These are phyloP conservation scores for Monilinia polystroma DNA, from an alignment of 2,329 filamentous ascomycete species.

Conservation along the genomic window DNA sequence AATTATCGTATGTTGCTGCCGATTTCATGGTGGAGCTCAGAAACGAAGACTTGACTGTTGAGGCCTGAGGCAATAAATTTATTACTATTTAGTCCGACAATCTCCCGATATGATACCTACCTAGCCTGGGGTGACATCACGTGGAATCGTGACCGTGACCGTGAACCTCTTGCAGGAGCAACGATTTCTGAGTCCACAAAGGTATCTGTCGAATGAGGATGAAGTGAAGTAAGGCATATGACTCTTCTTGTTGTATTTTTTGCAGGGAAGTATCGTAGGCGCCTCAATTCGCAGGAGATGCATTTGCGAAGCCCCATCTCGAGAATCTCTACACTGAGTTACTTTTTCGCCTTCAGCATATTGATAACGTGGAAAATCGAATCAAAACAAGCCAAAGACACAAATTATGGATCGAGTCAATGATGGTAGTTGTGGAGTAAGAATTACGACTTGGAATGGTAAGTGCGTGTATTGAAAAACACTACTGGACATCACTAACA, in stretches of 20 bases:
- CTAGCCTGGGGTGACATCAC: not conserved
- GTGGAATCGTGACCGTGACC: not conserved
- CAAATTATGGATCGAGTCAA: not conserved
- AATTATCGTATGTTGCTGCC: conserved; percentile 21
- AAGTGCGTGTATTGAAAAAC: conserved; percentile 34
- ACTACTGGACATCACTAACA: conserved; percentile 25
- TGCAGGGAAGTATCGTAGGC: not conserved
- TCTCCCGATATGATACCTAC: not conserved
- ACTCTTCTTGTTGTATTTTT: not conserved
- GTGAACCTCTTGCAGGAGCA: not conserved
- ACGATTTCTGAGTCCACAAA: not conserved
- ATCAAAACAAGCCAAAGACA: not conserved
- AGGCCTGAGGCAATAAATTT: not conserved
- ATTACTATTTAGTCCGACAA: not conserved
- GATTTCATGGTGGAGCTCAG: conserved; percentile 4
- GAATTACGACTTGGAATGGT: conserved; percentile 89
- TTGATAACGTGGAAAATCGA: not conserved
- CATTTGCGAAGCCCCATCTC: conserved; percentile 4
- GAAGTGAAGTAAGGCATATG: not conserved
- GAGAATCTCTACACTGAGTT: conserved; percentile 5
- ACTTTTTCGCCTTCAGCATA: not conserved
- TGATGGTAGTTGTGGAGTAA: conserved; percentile 58
- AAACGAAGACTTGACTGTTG: not conserved
- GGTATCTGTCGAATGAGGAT: not conserved
- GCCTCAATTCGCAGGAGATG: conserved; percentile 6